A percentile compares a stretch with the other conserved stretches of the same genome.
These are phyloP conservation scores for Cladosporium sp. DNA, from an alignment of 2,329 filamentous ascomycete genomes.

Conservation along the genomic window DNA sequence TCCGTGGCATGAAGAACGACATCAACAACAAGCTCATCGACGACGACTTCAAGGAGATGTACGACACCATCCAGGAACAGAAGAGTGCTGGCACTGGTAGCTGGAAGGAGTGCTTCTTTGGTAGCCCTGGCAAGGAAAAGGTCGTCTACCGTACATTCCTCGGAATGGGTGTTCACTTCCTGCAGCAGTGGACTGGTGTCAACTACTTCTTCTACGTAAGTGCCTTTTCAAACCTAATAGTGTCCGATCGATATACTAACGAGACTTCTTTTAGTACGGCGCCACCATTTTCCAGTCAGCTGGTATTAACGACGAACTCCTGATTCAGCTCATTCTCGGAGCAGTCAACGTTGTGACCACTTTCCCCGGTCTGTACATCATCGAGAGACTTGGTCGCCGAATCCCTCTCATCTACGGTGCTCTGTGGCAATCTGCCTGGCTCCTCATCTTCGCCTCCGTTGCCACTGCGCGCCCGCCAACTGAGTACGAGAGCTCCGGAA, in stretches of 20 bases:
- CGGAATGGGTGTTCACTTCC: conserved; percentile 40
- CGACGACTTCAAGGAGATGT: conserved; percentile 40
- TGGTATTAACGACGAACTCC: conserved; percentile 19
- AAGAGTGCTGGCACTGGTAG: conserved; percentile 29
- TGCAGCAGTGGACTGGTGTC: conserved; percentile 44
- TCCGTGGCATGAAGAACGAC: conserved; percentile 35
- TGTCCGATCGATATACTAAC: background rate
- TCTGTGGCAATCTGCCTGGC: conserved; percentile 31
- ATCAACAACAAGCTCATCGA: conserved; percentile 39
- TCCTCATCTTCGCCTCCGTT: conserved; percentile 33
- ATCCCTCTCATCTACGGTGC: conserved; percentile 42
- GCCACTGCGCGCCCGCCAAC: conserved; percentile 36
- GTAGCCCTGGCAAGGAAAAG: conserved; percentile 38
- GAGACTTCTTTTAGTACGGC: conserved; percentile 43
- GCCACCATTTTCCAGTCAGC: conserved; percentile 38
- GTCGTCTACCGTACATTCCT: conserved; percentile 43
- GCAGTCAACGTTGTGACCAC: conserved; percentile 42
- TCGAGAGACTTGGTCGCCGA: conserved; percentile 44
- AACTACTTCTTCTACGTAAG: conserved; percentile 36
- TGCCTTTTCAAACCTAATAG: background rate
- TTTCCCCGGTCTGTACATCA: conserved; percentile 40
- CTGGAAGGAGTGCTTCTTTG: conserved; percentile 35
- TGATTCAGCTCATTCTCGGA: conserved; percentile 40
- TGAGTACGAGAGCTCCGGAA: conserved; percentile 47
- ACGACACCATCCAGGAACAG: conserved; percentile 36